A percentile compares a stretch with the other conserved stretches of the same genome.
Conservation (phyloP, 1,139 yeast species). For the Blastobotrys illinoisensis region DNA sequence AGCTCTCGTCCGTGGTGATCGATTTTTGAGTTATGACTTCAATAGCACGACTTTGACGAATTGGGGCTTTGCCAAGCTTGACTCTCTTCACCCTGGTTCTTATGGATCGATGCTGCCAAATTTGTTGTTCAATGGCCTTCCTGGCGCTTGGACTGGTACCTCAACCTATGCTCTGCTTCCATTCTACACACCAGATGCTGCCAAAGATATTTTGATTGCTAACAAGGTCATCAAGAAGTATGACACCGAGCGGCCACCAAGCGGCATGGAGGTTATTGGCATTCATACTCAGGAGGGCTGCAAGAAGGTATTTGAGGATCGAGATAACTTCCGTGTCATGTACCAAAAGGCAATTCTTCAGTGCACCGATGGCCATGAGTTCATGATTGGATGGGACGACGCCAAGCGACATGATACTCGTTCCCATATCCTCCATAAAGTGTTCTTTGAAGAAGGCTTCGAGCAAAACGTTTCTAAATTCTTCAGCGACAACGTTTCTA, state of each 20-base stretch:
- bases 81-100: slow-evolving; percentile 7
- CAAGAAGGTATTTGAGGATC: slow-evolving; percentile 10
- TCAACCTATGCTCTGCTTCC: slow-evolving; percentile 8
- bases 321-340: slow-evolving; percentile 9
- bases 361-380: slow-evolving; percentile 10
- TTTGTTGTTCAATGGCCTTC: slow-evolving; percentile 5
- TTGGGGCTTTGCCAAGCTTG: slow-evolving; percentile 10
- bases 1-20: slow-evolving; percentile 8
- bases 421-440: slow-evolving; percentile 8
- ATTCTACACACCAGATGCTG: slow-evolving; percentile 9
- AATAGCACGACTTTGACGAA: slow-evolving; percentile 9
- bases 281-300: slow-evolving; percentile 11
- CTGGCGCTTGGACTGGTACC: slow-evolving; percentile 8
- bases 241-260: slow-evolving; percentile 8
- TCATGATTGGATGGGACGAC: slow-evolving; percentile 11
- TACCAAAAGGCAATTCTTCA: slow-evolving; percentile 9
- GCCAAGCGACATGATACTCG: slow-evolving; percentile 7
- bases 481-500: slow-evolving; percentile 7
- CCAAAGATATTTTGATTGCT: slow-evolving; percentile 4
- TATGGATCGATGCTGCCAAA: slow-evolving; percentile 8
- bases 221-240: slow-evolving; percentile 9
- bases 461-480: slow-evolving; percentile 6
- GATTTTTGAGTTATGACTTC: slow-evolving; percentile 9
- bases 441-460: slow-evolving; percentile 9
- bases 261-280: slow-evolving; percentile 8